Conservation (phyloP, 345 rosid species). For the Euclidium syriacum region DNA sequence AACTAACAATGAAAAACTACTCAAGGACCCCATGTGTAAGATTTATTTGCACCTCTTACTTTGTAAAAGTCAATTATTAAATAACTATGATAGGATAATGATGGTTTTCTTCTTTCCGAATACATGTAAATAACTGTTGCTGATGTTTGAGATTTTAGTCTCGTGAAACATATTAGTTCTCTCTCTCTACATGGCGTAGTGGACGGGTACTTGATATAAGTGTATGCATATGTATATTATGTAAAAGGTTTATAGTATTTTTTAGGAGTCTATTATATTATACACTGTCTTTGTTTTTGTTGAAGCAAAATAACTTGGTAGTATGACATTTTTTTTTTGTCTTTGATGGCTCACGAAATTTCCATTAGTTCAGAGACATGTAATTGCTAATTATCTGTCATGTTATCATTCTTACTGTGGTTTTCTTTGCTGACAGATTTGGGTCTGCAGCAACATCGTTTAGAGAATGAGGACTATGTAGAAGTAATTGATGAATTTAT, state of each 20-base stretch:
- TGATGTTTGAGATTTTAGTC: slow-evolving; percentile 8
- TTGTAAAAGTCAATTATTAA: neutral
- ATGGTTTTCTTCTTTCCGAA: neutral
- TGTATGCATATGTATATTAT: neutral
- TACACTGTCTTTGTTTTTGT: neutral
- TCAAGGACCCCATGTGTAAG: slow-evolving; percentile 81
- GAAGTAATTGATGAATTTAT: slow-evolving; percentile 85
- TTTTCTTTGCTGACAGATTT: slow-evolving; percentile 52
- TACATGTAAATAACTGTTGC: slow-evolving; percentile 4
- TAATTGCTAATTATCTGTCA: neutral
- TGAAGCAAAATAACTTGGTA: neutral
- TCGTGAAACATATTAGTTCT: neutral
- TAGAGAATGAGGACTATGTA: slow-evolving; percentile 75
- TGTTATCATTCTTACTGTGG: slow-evolving; percentile 4
- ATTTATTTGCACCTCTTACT: slow-evolving; percentile 19
- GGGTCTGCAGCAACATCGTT: slow-evolving; percentile 90
- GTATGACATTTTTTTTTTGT: neutral
- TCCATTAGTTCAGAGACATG: neutral
- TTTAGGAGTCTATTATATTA: neutral
- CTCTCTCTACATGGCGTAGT: neutral
- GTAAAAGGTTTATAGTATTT: neutral
- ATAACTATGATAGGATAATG: neutral
- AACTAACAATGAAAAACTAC: slow-evolving; percentile 92
- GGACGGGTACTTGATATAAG: neutral
- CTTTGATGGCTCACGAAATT: neutral